Evolutionary conservation across 2,329 filamentous ascomycete species (phyloP), one percentile per base, ranked within the genome.

Genomic region (Colletotrichum lini): DNA sequence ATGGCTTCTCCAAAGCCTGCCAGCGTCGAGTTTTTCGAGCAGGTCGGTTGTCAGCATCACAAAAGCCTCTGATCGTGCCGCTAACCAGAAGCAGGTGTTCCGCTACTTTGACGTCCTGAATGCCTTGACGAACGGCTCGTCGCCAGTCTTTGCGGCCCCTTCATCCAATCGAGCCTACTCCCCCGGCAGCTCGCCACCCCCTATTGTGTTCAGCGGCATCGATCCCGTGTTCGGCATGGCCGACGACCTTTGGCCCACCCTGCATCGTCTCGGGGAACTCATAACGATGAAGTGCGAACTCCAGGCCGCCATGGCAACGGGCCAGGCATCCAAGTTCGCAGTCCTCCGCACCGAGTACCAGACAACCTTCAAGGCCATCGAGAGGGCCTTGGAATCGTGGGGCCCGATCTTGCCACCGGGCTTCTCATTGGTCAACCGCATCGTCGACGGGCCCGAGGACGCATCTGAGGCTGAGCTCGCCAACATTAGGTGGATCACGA

Each of bases 101-200:
- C 65, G 70, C 18, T 73, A 73, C 26, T 73, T 73, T 26, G 72
- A 73, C 18, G 57, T 68, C 2, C 59, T 73, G n/a, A 65, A 73
- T 26, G 69, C 72, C 16, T 52, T 73, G n/a, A 61, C 65, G 16
- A 62, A 58, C 5, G 65, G 47, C 16, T 56, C 70, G 3, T 42
- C 57, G 18, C 65, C 70, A 18, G 45, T 72, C 3, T 70, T 70
- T 47, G 26, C 66, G 7, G 67, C 66, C 35, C 66, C 66, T 9
- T 65, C 57, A 16, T 21, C 64, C 6, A 54, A 30, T 47, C 53
- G 65, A 44, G 40, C 65, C 2, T 71, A 59, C n/a, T 68, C 68
- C 5, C 68, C 68, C 2, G 59, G 65, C 13, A 63, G 52, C 18
- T 62, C 65, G 4, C 64, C 64, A 42, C 59, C 42, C 3, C 6